These are phyloP conservation scores for Curvularia sp. DNA, from an alignment of 2,329 filamentous ascomycete species.

Conservation along the genomic window DNA sequence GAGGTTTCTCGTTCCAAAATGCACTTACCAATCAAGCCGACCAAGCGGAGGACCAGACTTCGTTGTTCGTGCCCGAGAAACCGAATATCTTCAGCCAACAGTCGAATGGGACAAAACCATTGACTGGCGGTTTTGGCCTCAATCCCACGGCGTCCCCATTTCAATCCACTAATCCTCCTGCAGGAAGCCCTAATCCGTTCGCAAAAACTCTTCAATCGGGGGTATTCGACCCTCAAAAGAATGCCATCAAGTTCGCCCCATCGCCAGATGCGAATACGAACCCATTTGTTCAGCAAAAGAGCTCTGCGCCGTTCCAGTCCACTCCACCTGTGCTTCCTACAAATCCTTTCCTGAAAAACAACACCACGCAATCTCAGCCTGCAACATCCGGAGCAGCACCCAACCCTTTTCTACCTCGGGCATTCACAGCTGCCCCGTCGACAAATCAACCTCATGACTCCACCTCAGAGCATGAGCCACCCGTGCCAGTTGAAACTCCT, in stretches of 20 bases:
- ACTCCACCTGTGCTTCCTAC: neutral
- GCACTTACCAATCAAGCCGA: neutral
- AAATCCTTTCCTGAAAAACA: slow-evolving; percentile 21
- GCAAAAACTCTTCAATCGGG: slow-evolving; percentile 31
- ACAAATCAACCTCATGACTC: slow-evolving; percentile 4
- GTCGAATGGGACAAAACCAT: slow-evolving; percentile 3
- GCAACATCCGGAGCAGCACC: slow-evolving; percentile 1
- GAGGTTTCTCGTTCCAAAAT: slow-evolving; percentile 57
- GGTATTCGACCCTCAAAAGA: slow-evolving; percentile 38
- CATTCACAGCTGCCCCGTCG: neutral
- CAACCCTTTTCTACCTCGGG: slow-evolving; percentile 11
- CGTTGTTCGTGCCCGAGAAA: slow-evolving; percentile 52
- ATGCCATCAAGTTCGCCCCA: slow-evolving; percentile 37
- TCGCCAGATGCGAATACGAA: slow-evolving; percentile 14
- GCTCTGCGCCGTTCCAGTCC: neutral
- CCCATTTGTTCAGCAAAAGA: slow-evolving; percentile 19
- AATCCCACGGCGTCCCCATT: slow-evolving; percentile 33
- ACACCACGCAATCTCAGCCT: neutral
- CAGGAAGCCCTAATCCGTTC: slow-evolving; percentile 22
- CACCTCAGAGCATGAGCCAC: neutral
- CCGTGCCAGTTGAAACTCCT: slow-evolving; percentile 10
- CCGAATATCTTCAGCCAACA: slow-evolving; percentile 24
- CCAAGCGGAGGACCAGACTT: slow-evolving; percentile 35
- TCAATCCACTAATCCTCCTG: slow-evolving; percentile 16
- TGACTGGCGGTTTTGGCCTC: slow-evolving; percentile 5